phyloP scores from a whole-genome alignment of 371 early-diverging fungal species.

The Lichtheimia corymbifera region DNA sequence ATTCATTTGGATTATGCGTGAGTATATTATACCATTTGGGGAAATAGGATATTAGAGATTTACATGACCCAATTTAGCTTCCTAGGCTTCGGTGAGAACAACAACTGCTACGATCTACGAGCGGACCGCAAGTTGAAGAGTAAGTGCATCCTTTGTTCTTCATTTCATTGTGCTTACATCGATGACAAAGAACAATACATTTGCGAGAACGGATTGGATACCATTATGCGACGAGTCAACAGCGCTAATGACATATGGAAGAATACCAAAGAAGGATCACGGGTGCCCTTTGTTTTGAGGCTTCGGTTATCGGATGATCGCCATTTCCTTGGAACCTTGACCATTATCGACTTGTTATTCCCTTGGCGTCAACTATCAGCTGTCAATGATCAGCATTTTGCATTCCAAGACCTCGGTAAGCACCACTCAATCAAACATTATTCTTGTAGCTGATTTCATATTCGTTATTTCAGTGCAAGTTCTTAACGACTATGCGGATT shows the following conservation, averaged over 20 bases:
- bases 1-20: conserved; percentile 1
- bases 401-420: too few species aligned
- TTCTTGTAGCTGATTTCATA: too few species aligned
- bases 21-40: neutral
- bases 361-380: neutral
- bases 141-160: neutral
- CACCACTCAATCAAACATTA: too few species aligned
- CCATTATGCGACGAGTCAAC: neutral
- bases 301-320: neutral
- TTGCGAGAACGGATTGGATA: neutral
- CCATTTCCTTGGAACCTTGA: neutral
- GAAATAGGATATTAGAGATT: neutral
- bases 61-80: neutral
- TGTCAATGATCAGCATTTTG: too few species aligned
- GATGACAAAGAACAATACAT: neutral
- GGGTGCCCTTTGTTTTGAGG: neutral
- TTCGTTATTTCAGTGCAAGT: neutral
- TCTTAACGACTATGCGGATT: neutral
- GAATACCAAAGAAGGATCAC: neutral
- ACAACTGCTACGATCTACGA: neutral
- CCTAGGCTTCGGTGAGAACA: neutral
- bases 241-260: neutral
- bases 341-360: neutral
- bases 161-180: too few species aligned
- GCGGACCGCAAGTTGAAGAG: neutral